Evolutionary conservation across 1,284 basidiomycete species (phyloP).

Genomic region (Marasmius fiardii): DNA sequence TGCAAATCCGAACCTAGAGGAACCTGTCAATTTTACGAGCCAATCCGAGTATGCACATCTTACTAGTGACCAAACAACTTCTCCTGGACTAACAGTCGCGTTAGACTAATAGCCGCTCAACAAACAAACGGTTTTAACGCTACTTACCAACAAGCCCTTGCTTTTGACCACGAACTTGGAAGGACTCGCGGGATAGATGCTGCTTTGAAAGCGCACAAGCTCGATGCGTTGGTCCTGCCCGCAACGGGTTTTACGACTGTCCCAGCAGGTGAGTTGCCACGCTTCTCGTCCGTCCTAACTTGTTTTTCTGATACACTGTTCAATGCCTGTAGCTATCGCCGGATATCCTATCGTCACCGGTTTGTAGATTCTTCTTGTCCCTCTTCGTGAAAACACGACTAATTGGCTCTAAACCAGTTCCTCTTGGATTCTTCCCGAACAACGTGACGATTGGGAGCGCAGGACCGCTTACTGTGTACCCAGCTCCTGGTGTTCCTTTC

Average conservation of each 20-base stretch:
- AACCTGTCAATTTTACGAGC: constrained; percentile 43
- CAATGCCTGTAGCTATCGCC: constrained; percentile 39
- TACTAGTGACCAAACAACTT: constrained; percentile 11
- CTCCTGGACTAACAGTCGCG: background rate
- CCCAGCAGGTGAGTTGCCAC: constrained; percentile 37
- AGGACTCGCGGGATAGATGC: constrained; percentile 56
- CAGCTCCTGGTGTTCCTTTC: constrained; percentile 58
- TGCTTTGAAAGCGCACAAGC: constrained; percentile 41
- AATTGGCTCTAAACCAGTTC: constrained; percentile 32
- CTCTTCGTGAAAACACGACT: background rate
- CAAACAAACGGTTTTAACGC: constrained; percentile 45
- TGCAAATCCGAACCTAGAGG: constrained; percentile 44
- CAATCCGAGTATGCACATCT: constrained; percentile 37
- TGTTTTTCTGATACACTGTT: background rate
- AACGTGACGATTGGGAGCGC: constrained; percentile 37
- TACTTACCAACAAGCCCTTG: constrained; percentile 46
- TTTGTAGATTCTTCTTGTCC: constrained; percentile 15
- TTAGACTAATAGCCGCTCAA: constrained; percentile 46
- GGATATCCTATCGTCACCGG: constrained; percentile 61
- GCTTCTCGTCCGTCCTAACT: too few species aligned
- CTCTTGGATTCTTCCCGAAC: constrained; percentile 58
- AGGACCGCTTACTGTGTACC: constrained; percentile 44
- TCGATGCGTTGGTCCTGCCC: constrained; percentile 60
- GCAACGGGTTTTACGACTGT: constrained; percentile 43
- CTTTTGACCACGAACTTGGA: constrained; percentile 49